phyloP scores from a whole-genome alignment of 352 stramenopile genomes.

The Lagenidium giganteum region DNA sequence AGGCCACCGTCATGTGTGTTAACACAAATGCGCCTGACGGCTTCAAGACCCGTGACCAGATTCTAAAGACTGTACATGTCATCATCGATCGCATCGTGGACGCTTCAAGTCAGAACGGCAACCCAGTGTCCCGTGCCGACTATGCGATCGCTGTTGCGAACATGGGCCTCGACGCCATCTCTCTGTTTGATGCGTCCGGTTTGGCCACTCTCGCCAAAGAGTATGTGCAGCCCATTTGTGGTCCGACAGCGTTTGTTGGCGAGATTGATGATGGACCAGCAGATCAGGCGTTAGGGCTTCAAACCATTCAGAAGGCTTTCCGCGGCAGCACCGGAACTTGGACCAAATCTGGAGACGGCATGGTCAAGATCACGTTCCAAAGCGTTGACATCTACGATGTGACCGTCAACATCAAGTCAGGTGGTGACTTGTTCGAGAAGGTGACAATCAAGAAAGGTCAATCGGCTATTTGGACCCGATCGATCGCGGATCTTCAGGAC shows the following conservation, averaged over 20 bases:
- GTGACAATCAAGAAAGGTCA: conserved; percentile 28
- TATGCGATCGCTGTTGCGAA: conserved; percentile 38
- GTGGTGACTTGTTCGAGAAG: conserved; percentile 34
- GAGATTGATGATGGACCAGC: conserved; percentile 41
- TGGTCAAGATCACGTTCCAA: conserved; percentile 31
- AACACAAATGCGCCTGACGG: conserved; percentile 24
- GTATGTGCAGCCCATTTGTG: conserved; percentile 51
- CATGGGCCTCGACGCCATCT: conserved; percentile 32
- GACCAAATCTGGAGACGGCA: conserved; percentile 32
- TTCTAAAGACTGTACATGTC: conserved; percentile 33
- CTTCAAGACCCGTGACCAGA: conserved; percentile 11
- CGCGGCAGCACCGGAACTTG: conserved; percentile 30
- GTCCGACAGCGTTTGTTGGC: conserved; percentile 35
- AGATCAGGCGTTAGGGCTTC: conserved; percentile 35
- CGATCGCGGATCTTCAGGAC: conserved; percentile 24
- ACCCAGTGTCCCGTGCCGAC: conserved; percentile 20
- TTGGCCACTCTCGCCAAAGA: conserved; percentile 31
- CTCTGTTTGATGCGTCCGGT: conserved; percentile 40
- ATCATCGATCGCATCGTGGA: conserved; percentile 43
- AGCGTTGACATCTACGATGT: conserved; percentile 44
- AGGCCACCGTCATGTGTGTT: neutral
- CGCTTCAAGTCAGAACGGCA: conserved; percentile 28
- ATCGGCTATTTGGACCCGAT: conserved; percentile 30
- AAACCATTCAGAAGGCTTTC: conserved; percentile 35
- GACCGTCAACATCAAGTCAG: conserved; percentile 43